A percentile compares a stretch with the other conserved stretches of the same genome.
These are phyloP conservation scores for Meira miltonrushii DNA, from an alignment of 1,284 basidiomycete species.

Conservation along the genomic window DNA sequence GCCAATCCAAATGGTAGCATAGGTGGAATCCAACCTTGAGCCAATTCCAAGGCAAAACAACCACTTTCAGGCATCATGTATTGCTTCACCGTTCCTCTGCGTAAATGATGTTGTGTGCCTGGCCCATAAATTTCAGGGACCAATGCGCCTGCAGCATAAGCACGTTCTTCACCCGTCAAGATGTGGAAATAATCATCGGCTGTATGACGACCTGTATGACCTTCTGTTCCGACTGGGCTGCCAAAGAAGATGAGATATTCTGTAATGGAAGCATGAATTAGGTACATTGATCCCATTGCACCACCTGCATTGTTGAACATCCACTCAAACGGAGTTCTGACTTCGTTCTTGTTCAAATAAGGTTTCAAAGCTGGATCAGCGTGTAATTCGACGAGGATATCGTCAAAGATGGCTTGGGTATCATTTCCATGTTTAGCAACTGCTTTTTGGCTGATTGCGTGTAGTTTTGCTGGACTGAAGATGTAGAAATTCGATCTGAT, in stretches of 20 bases:
- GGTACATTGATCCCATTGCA: conserved; percentile 95
- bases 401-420: conserved; percentile 42
- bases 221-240: conserved; percentile 90
- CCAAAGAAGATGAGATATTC: conserved; percentile 78
- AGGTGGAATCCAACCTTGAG: conserved; percentile 61
- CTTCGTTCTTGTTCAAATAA: conserved; percentile 41
- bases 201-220: conserved; percentile 86
- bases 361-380: conserved; percentile 36
- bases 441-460: conserved; percentile 31
- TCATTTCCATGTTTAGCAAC: conserved; percentile 35
- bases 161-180: conserved; percentile 85
- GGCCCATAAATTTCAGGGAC: conserved; percentile 76
- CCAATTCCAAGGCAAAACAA: conserved; percentile 92
- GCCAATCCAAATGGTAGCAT: conserved; percentile 78
- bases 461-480: conserved; percentile 40
- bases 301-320: conserved; percentile 93
- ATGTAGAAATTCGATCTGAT: conserved; percentile 30
- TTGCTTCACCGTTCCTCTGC: conserved; percentile 80
- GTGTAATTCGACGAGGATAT: conserved; percentile 35
- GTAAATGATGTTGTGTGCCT: conserved; percentile 78
- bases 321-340: conserved; percentile 66
- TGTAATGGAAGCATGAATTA: conserved; percentile 89
- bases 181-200: conserved; percentile 98
- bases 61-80: conserved; percentile 89
- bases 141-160: conserved; percentile 73